These are phyloP conservation scores for Penicillium sp. DNA, from an alignment of 2,329 filamentous ascomycete species.

Conservation along the genomic window DNA sequence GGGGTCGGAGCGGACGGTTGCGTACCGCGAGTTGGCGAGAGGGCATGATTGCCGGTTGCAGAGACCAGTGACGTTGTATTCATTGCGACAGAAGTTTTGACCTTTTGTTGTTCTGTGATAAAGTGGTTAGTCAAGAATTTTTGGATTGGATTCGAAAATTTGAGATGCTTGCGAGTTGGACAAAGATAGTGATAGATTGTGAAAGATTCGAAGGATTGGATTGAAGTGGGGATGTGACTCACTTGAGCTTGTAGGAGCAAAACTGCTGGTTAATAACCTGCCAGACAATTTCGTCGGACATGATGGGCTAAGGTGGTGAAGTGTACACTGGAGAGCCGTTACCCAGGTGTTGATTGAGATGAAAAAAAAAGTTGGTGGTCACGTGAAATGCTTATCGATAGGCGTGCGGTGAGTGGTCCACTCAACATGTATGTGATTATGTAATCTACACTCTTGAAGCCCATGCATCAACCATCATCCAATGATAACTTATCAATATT, in stretches of 20 bases:
- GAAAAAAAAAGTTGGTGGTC: conserved; percentile 36
- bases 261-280: conserved; percentile 94
- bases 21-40: conserved; percentile 87
- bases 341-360: conserved; percentile 20
- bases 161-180: background rate
- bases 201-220: background rate
- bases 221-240: conserved; percentile 31
- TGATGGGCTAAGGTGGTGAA: conserved; percentile 21
- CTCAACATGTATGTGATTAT: background rate
- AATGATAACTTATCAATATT: no score
- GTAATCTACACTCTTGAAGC: background rate
- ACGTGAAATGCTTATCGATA: conserved; percentile 37
- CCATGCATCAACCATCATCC: no score
- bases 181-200: conserved; percentile 6
- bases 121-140: conserved; percentile 1
- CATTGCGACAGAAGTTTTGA: conserved; percentile 94
- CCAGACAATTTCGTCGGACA: conserved; percentile 97
- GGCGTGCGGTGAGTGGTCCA: background rate
- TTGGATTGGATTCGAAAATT: background rate
- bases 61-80: conserved; percentile 81
- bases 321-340: conserved; percentile 17
- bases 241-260: conserved; percentile 94
- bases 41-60: conserved; percentile 88
- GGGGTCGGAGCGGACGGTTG: conserved; percentile 82
- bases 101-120: conserved; percentile 70